Conservation (phyloP, 805 yeast genomes). For the Debaryomyces castellii region DNA sequence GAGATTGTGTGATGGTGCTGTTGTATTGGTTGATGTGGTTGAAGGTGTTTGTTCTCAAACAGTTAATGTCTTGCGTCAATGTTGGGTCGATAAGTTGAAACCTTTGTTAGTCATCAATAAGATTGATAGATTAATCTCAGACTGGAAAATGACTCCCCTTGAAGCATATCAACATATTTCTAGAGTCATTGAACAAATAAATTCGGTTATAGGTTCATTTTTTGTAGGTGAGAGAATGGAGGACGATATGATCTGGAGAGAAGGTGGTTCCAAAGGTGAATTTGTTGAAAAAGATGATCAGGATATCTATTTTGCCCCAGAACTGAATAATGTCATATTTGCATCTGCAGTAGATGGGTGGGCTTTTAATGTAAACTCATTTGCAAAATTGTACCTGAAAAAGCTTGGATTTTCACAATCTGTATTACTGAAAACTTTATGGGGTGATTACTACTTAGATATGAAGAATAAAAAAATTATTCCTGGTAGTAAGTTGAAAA, state of each 20-base stretch:
- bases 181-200: constrained; percentile 86
- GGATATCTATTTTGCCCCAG: constrained; percentile 84
- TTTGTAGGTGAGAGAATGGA: constrained; percentile 91
- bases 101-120: constrained; percentile 89
- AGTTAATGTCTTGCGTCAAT: constrained; percentile 88
- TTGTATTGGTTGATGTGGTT: constrained; percentile 91
- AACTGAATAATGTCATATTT: constrained; percentile 83
- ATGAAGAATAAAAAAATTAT: constrained; percentile 85
- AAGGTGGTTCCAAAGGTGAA: constrained; percentile 55
- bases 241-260: constrained; percentile 78
- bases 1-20: constrained; percentile 94
- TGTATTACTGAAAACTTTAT: constrained; percentile 77
- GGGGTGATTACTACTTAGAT: constrained; percentile 94
- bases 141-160: constrained; percentile 73
- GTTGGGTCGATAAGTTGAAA: constrained; percentile 89
- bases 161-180: constrained; percentile 85
- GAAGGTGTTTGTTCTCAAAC: constrained; percentile 99
- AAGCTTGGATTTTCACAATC: constrained; percentile 82
- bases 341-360: constrained; percentile 94
- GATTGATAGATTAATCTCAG: constrained; percentile 81
- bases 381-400: constrained; percentile 80
- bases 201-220: constrained; percentile 90
- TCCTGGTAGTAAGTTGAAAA: constrained; percentile 61
- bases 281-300: constrained; percentile 76
- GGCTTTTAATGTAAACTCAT: constrained; percentile 92